These are phyloP conservation scores for Paraurostyla sp. DNA, from an alignment of 73 alveolate species.

Conservation along the genomic window DNA sequence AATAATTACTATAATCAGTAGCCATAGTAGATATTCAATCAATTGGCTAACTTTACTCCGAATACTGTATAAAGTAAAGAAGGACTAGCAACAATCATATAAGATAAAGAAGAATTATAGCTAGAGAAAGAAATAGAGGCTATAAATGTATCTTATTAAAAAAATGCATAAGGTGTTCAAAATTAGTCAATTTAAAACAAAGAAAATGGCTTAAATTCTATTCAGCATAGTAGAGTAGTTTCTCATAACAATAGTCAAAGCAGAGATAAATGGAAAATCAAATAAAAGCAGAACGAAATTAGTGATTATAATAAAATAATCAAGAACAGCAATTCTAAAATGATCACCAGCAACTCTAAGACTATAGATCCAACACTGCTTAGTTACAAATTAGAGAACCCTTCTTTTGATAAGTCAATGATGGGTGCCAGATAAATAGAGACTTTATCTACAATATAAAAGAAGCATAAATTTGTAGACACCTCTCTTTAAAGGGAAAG, in stretches of 20 bases:
- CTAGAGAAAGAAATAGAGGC: conserved; percentile 19
- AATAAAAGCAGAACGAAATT: background rate
- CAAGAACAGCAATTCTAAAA: background rate
- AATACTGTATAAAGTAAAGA: no score
- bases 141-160: background rate
- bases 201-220: no score
- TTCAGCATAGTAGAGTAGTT: background rate
- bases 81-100: no score
- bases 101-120: conserved; percentile 20
- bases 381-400: no score
- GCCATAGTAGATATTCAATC: background rate
- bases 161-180: no score
- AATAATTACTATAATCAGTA: background rate
- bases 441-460: background rate
- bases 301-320: background rate
- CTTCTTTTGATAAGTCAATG: background rate
- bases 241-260: background rate
- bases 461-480: conserved; percentile 17
- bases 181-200: no score
- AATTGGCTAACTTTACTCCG: no score
- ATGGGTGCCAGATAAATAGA: background rate
- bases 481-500: background rate
- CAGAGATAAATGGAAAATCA: conserved; percentile 32
- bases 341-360: conserved; percentile 3
- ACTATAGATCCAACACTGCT: background rate